Evolutionary conservation across 1,284 basidiomycete species (phyloP).

Genomic region (Leccinum angustisporum): DNA sequence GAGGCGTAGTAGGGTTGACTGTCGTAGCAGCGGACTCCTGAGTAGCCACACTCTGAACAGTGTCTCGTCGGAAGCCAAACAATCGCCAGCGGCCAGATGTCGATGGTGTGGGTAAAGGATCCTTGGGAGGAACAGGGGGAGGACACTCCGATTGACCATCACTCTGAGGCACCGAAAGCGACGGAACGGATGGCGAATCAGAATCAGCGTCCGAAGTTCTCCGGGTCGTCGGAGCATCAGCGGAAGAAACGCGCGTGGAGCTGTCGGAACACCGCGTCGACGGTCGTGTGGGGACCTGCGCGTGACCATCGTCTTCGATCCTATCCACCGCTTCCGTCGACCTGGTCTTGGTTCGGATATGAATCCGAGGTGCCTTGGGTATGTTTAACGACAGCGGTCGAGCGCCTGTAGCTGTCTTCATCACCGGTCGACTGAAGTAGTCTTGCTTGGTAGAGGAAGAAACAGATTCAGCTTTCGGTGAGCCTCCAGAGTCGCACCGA

Average conservation of each 20-base stretch:
- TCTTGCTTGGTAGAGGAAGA: conserved; percentile 23
- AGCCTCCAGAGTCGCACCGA: conserved; percentile 43
- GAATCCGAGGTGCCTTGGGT: conserved; percentile 20
- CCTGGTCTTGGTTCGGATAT: conserved; percentile 5
- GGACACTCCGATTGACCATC: conserved; percentile 24
- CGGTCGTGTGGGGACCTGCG: conserved; percentile 9
- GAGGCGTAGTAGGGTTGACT: conserved; percentile 30
- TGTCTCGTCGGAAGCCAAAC: conserved; percentile 49
- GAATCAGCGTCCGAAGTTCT: conserved; percentile 7
- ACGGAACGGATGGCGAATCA: conserved; percentile 10
- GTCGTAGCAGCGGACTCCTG: conserved; percentile 28
- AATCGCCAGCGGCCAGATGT: conserved; percentile 55
- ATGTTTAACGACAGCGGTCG: conserved; percentile 27
- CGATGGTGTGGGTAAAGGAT: conserved; percentile 27
- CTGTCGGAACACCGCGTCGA: conserved; percentile 17
- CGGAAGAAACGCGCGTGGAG: conserved; percentile 20
- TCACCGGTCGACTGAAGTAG: conserved; percentile 19
- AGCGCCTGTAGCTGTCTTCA: conserved; percentile 12
- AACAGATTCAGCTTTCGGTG: conserved; percentile 32
- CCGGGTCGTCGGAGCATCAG: conserved; percentile 4
- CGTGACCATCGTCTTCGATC: conserved; percentile 3
- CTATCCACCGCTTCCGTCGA: conserved; percentile 24
- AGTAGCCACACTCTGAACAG: conserved; percentile 32
- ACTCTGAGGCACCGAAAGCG: conserved; percentile 6
- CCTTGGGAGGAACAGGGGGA: conserved; percentile 34